Evolutionary conservation across 495 filamentous ascomycete species (phyloP), one percentile per base, ranked within the genome.

Genomic region (Penicillium dipodomyicola): DNA sequence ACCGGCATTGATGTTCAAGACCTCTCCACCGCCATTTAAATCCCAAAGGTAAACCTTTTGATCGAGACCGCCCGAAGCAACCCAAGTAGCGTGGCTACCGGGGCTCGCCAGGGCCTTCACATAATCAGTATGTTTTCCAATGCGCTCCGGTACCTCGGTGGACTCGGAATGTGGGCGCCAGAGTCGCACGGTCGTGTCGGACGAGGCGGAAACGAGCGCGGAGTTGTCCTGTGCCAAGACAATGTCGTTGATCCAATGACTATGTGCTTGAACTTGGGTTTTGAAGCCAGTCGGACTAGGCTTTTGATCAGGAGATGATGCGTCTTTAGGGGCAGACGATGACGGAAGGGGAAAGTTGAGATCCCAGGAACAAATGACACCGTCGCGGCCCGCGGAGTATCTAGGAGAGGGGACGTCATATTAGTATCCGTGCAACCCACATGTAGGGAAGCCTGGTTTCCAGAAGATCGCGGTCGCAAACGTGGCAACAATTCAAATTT

Each of bases 241-340:
- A 56, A 98, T 90, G 65, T 97, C 93, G 68, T 97, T 97, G 70
- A 98, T 88, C 94, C 94, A 97, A 72, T 97, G 93, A 27, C 92
- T 97, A 69, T 98, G 94, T 12, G 94, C 95, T 65, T 97, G 92
- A n/a, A 92, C 89, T 71, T 96, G 92, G 46, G 87, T 82, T 55
- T 90, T 86, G 70, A 93, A 93, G n/a, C 80, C 81, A 33, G 91
- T 90, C 23, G 67, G 60, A 44, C 54, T 58, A 11, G 72, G 64
- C 52, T 67, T 62, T 49, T 60, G 52, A n/a, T 35, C 59, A 58
- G 64, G 58, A 54, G 67, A 10, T 67, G 76, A 49, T 27, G 54
- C 55, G 65, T 68, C 57, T 67, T 74, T 52, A 65, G 68, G 64
- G 30, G 72, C 62, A 19, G 73, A 65, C 4, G 74, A 73, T 5